Percentiles rank a stretch among this genome's conserved stretches.
Evolutionary conservation across 805 yeast genomes (phyloP).

Genomic region (Starmerella khaoyaiensis): DNA sequence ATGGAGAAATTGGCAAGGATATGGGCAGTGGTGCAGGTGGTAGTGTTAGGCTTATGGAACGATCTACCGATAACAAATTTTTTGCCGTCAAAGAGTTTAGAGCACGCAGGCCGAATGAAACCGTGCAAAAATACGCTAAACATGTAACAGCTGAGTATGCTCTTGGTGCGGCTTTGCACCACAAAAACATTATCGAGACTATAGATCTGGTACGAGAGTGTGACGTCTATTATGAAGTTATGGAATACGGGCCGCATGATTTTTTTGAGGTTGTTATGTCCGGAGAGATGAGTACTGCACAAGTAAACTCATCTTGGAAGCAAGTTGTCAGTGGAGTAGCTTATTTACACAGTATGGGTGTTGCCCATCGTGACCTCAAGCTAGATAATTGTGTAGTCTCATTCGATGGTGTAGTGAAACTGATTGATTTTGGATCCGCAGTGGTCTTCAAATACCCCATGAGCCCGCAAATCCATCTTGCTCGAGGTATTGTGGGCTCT

Average conservation of each 20-base stretch:
- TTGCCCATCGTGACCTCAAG: conserved; percentile 87
- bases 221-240: conserved; percentile 53
- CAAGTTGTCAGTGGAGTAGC: conserved; percentile 66
- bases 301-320: conserved; percentile 66
- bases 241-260: conserved; percentile 89
- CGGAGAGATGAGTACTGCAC: conserved; percentile 58
- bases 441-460: conserved; percentile 63
- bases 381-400: conserved; percentile 86
- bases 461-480: conserved; percentile 43
- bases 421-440: conserved; percentile 91
- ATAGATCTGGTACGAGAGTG: conserved; percentile 65
- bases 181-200: conserved; percentile 70
- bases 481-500: conserved; percentile 83
- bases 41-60: conserved; percentile 65
- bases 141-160: conserved; percentile 74
- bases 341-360: conserved; percentile 66
- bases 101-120: conserved; percentile 46
- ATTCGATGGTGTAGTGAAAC: conserved; percentile 58
- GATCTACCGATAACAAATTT: conserved; percentile 44
- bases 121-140: conserved; percentile 54
- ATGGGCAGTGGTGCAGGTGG: conserved; percentile 95
- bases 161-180: conserved; percentile 65
- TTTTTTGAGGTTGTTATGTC: conserved; percentile 89
- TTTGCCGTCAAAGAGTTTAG: conserved; percentile 85
- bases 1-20: conserved; percentile 60